Evolutionary conservation across 257 asterid genomes (phyloP).

Genomic region (Leptodermis oblonga): DNA sequence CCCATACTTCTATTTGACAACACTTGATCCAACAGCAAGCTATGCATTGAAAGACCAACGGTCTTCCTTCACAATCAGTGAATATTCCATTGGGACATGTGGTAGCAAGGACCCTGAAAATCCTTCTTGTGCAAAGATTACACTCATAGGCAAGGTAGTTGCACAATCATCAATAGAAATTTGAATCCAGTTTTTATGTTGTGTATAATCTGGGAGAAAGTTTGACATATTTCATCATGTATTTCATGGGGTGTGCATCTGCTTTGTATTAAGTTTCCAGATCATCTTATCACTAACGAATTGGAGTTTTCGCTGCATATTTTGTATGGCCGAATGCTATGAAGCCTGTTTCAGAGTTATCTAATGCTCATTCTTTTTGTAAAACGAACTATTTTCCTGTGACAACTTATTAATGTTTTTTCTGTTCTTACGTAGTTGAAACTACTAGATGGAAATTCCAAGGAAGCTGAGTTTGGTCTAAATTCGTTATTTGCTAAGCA

Average conservation of each 20-base stretch:
- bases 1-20: constrained; percentile 83
- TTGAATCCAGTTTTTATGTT: neutral
- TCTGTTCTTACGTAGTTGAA: constrained; percentile 45
- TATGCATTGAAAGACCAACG: constrained; percentile 67
- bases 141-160: constrained; percentile 74
- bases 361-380: neutral
- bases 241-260: neutral
- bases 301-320: neutral
- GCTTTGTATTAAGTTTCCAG: neutral
- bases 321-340: neutral
- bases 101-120: constrained; percentile 76
- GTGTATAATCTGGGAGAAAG: neutral
- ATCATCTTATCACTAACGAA: neutral
- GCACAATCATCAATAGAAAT: neutral
- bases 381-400: neutral
- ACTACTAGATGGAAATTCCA: constrained; percentile 37
- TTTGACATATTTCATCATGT: neutral
- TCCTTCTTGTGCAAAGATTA: constrained; percentile 77
- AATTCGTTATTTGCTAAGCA: constrained; percentile 67
- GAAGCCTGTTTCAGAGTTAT: neutral
- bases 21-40: constrained; percentile 83
- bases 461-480: constrained; percentile 64
- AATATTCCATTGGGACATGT: constrained; percentile 66
- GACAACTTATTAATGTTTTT: neutral
- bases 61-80: constrained; percentile 74